phyloP scores from a whole-genome alignment of 129 eudicot species.

The Chrysanthemum seticuspe region DNA sequence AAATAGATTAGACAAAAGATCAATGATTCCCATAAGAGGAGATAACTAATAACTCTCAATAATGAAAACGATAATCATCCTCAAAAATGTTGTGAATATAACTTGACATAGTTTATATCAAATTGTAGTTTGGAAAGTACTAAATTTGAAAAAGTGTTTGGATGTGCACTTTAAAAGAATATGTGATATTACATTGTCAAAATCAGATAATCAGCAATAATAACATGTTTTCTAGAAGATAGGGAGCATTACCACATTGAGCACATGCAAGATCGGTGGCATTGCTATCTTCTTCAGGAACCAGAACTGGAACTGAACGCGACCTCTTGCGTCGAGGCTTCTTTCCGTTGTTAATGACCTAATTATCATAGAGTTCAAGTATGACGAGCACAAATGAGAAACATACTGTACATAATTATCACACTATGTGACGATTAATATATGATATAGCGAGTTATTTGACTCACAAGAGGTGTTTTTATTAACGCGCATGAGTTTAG shows the following conservation, averaged over 20 bases:
- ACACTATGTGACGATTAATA: neutral
- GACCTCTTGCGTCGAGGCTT: conserved; percentile 53
- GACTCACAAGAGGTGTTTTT: conserved; percentile 86
- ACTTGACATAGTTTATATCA: neutral
- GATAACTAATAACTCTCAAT: neutral
- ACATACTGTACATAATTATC: neutral
- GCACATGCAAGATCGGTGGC: conserved; percentile 54
- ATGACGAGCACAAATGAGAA: neutral
- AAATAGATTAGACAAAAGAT: neutral
- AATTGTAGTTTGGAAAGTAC: neutral
- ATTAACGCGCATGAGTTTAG: conserved; percentile 69
- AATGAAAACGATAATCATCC: neutral
- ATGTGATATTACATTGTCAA: neutral
- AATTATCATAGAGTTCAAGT: conserved; percentile 1
- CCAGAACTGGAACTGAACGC: conserved; percentile 33
- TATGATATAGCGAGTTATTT: neutral
- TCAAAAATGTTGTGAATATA: neutral
- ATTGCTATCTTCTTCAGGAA: conserved; percentile 30
- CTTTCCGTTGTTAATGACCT: conserved; percentile 65
- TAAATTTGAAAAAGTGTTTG: neutral
- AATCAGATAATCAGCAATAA: neutral
- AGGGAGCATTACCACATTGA: conserved; percentile 65
- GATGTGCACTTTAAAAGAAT: neutral
- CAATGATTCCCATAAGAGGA: neutral
- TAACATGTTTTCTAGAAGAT: neutral